Percentiles rank a stretch among this genome's conserved stretches.
phyloP scores from a whole-genome alignment of 2,329 filamentous ascomycete genomes.

The Cordyceps cicadae region DNA sequence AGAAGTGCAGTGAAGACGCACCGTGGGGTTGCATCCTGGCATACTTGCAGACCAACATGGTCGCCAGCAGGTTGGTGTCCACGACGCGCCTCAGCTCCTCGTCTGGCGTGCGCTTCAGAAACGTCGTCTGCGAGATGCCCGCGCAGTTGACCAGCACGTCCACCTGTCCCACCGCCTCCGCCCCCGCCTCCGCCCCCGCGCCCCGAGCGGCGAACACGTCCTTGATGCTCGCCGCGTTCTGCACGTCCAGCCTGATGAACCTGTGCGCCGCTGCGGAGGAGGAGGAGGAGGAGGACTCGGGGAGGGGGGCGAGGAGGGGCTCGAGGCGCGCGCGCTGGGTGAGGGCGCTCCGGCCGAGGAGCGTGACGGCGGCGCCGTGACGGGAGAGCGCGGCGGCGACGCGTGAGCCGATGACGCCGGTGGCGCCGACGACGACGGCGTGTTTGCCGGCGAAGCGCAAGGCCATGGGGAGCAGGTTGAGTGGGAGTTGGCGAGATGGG shows the following conservation, averaged over 20 bases:
- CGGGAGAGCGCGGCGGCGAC: constrained; percentile 59
- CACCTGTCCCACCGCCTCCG: constrained; percentile 23
- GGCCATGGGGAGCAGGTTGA: constrained; percentile 15
- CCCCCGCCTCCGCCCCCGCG: constrained; percentile 2
- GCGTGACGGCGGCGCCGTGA: constrained; percentile 50
- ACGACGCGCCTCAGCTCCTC: constrained; percentile 50
- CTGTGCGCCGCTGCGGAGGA: constrained; percentile 18
- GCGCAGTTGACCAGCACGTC: constrained; percentile 73
- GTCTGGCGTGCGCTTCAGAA: constrained; percentile 49
- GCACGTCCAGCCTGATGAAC: constrained; percentile 28
- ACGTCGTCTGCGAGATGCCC: constrained; percentile 57
- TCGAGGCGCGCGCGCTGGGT: constrained; percentile 36
- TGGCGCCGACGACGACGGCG: constrained; percentile 60
- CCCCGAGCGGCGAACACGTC: constrained; percentile 19
- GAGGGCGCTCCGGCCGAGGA: constrained; percentile 50
- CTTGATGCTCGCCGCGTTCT: constrained; percentile 22
- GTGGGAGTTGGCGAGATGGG: background rate
- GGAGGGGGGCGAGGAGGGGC: constrained; percentile 21
- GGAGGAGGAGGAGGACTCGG: no score
- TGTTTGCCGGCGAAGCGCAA: constrained; percentile 38
- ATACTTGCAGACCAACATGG: constrained; percentile 53
- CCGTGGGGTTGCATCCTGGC: constrained; percentile 27
- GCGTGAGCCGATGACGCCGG: constrained; percentile 60
- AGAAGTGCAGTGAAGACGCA: constrained; percentile 11
- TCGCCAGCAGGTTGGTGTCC: constrained; percentile 60